A percentile compares a stretch with the other conserved stretches of the same genome.
phyloP scores from a whole-genome alignment of 169 alveolate species.

The Cryptosporidium meleagridis region DNA sequence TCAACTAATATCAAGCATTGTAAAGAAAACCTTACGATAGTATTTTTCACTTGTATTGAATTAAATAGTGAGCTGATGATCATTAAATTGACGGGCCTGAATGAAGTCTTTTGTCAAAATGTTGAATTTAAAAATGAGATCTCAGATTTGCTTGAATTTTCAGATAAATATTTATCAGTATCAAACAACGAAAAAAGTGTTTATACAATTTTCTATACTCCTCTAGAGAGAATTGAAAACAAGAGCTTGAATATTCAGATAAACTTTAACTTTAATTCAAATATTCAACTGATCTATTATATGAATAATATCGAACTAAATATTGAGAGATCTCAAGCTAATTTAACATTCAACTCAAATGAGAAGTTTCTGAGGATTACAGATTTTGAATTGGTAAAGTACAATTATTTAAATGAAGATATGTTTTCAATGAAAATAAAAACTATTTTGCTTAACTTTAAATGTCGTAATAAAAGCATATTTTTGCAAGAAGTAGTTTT shows the following conservation, averaged over 20 bases:
- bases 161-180: not conserved
- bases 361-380: not conserved
- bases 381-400: not conserved
- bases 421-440: not conserved
- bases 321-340: not conserved
- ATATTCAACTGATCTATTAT: not conserved
- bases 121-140: not conserved
- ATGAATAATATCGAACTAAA: not conserved
- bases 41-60: not conserved
- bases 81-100: not conserved
- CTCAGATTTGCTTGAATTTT: not conserved
- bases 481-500: not conserved
- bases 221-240: not conserved
- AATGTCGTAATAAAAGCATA: not conserved
- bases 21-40: not conserved
- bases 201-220: not conserved
- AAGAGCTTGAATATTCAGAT: not conserved
- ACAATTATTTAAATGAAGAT: not conserved
- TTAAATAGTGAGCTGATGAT: not conserved
- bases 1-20: not conserved
- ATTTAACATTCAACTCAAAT: not conserved
- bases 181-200: not conserved
- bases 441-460: not conserved
- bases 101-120: not conserved
- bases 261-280: not conserved